phyloP scores from a whole-genome alignment of 1,139 yeast species.

The Hansenula anomala region DNA sequence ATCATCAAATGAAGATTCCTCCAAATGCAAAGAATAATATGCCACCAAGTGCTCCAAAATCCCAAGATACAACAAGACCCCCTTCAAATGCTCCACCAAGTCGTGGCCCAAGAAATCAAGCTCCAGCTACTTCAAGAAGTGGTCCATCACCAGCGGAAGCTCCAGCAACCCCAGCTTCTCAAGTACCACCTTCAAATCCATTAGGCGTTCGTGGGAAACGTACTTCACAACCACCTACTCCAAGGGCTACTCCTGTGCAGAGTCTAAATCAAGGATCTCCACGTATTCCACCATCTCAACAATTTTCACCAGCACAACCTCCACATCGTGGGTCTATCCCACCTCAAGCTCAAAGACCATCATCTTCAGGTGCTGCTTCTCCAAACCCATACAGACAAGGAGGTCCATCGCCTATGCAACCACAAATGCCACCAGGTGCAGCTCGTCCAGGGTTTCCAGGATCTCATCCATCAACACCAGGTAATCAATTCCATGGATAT shows the following conservation, averaged over 20 bases:
- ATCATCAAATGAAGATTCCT: too few species aligned
- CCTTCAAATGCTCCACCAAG: too few species aligned
- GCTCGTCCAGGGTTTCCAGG: too few species aligned
- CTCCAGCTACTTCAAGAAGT: too few species aligned
- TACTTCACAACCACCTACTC: background rate
- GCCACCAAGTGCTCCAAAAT: background rate
- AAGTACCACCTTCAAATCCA: background rate
- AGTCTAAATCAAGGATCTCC: background rate
- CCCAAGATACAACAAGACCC: too few species aligned
- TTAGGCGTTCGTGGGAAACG: too few species aligned
- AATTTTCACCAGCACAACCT: background rate
- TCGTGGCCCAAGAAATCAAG: too few species aligned
- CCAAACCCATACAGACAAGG: background rate
- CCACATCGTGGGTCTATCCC: too few species aligned
- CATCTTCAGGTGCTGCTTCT: background rate
- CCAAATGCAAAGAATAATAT: too few species aligned
- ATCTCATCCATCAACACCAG: too few species aligned
- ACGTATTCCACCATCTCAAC: background rate
- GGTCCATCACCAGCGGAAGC: background rate
- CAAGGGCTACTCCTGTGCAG: too few species aligned
- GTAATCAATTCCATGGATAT: too few species aligned
- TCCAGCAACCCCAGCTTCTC: background rate
- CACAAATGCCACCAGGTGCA: background rate
- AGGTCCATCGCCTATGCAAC: background rate
- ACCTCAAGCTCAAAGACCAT: background rate